phyloP scores from a whole-genome alignment of 2,329 filamentous ascomycete species.

The Furcasterigmium sp. region DNA sequence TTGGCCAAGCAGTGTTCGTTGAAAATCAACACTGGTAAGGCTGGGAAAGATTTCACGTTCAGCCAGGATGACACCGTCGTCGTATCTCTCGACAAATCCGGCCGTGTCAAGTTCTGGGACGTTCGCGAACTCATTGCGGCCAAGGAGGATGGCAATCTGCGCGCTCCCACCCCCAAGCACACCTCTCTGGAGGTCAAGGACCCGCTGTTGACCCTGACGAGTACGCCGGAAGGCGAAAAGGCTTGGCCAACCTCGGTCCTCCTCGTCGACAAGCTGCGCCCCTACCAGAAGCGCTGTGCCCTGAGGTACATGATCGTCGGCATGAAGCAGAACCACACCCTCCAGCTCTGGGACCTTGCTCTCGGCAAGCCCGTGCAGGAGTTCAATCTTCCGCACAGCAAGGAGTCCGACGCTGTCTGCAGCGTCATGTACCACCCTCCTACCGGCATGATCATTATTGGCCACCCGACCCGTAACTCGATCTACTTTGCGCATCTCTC shows the following conservation, averaged over 20 bases:
- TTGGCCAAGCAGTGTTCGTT: conserved; percentile 82
- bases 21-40: conserved; percentile 95
- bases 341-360: conserved; percentile 97
- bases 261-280: conserved; percentile 92
- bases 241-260: conserved; percentile 95
- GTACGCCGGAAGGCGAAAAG: conserved; percentile 83
- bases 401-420: conserved; percentile 96
- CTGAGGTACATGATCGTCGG: conserved; percentile 94
- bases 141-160: conserved; percentile 44
- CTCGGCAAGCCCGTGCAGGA: conserved; percentile 95
- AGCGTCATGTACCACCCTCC: conserved; percentile 91
- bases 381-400: conserved; percentile 91
- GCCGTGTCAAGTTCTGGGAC: conserved; percentile 97
- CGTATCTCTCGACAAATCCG: conserved; percentile 94
- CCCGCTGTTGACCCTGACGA: conserved; percentile 80
- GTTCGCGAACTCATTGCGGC: conserved; percentile 68
- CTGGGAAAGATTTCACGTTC: conserved; percentile 96
- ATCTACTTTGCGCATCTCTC: conserved; percentile 96
- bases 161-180: conserved; percentile 47
- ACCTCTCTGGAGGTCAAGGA: conserved; percentile 73
- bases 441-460: conserved; percentile 90
- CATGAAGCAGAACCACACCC: conserved; percentile 97
- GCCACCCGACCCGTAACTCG: conserved; percentile 93
- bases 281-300: conserved; percentile 84
- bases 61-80: conserved; percentile 94